A percentile compares a stretch with the other conserved stretches of the same genome.
phyloP scores from a whole-genome alignment of 495 filamentous ascomycete species.

The Aspergillus bertholletiae region DNA sequence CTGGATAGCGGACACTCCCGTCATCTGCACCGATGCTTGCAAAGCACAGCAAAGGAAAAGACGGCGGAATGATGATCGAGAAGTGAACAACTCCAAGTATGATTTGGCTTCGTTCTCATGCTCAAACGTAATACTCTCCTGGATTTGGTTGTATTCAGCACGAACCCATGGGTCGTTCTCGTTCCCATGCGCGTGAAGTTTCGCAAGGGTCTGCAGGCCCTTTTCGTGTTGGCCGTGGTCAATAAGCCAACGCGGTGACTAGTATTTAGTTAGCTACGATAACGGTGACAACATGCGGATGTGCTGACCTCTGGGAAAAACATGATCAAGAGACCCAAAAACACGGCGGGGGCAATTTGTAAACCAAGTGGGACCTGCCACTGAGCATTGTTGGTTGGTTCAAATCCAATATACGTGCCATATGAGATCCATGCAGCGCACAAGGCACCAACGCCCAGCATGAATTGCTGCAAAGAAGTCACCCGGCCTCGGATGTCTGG shows the following conservation, averaged over 20 bases:
- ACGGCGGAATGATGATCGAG: constrained; percentile 62
- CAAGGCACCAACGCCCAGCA: constrained; percentile 41
- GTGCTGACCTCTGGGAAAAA: constrained; percentile 46
- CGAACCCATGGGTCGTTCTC: constrained; percentile 41
- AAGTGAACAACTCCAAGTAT: constrained; percentile 62
- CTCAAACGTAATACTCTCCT: constrained; percentile 38
- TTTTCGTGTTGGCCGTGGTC: constrained; percentile 44
- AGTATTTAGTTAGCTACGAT: constrained; percentile 3
- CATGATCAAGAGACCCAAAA: constrained; percentile 37
- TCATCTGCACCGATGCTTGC: constrained; percentile 70
- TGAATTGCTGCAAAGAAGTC: constrained; percentile 41
- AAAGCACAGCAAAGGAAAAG: constrained; percentile 64
- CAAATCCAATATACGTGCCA: constrained; percentile 46
- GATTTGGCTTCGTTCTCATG: constrained; percentile 66
- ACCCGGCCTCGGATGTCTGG: constrained; percentile 42
- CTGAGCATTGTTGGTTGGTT: constrained; percentile 38
- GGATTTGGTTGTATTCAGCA: constrained; percentile 40
- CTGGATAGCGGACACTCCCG: constrained; percentile 69
- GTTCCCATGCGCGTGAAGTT: constrained; percentile 46
- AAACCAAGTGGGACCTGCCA: constrained; percentile 42
- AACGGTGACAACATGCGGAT: too few species aligned
- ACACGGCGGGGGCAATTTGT: constrained; percentile 39
- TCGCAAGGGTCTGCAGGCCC: constrained; percentile 47
- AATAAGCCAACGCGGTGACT: constrained; percentile 58
- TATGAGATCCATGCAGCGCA: constrained; percentile 42